Conservation (phyloP, 2,329 filamentous ascomycete genomes). For the Aspergillus niger region DNA sequence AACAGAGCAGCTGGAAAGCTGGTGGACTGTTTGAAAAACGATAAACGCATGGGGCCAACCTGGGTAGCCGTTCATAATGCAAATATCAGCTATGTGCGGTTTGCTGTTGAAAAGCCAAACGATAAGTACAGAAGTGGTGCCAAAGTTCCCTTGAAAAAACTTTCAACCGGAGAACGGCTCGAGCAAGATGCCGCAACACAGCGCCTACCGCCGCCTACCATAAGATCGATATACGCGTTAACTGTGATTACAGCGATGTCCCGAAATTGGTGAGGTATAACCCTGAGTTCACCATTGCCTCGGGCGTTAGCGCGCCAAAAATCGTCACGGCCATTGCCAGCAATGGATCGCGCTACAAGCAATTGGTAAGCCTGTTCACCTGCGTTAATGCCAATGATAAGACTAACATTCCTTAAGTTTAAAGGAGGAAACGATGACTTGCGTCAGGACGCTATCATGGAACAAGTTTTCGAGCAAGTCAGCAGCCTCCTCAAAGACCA, state of each 20-base stretch:
- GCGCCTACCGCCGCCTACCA: conserved; percentile 82
- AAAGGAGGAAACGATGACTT: conserved; percentile 96
- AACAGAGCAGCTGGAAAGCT: conserved; percentile 72
- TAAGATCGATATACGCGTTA: conserved; percentile 75
- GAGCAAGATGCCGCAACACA: conserved; percentile 64
- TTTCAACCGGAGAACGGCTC: conserved; percentile 63
- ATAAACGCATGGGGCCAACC: conserved; percentile 56
- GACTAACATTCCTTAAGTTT: conserved; percentile 52
- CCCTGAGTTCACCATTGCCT: conserved; percentile 78
- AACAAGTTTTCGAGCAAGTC: conserved; percentile 96
- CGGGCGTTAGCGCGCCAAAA: conserved; percentile 89
- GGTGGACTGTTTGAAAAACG: conserved; percentile 59
- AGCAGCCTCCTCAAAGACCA: conserved; percentile 86
- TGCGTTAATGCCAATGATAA: neutral
- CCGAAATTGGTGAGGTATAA: conserved; percentile 74
- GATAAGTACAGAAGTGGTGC: conserved; percentile 67
- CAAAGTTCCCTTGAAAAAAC: conserved; percentile 65
- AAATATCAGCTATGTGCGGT: conserved; percentile 63
- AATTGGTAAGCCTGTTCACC: conserved; percentile 61
- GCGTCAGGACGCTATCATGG: conserved; percentile 97
- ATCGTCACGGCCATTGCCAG: conserved; percentile 80
- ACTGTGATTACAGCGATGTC: conserved; percentile 73
- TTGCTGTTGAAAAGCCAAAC: conserved; percentile 52
- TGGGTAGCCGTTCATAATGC: conserved; percentile 75
- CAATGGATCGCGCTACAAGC: conserved; percentile 79